These are phyloP conservation scores for Penicillium nordicum DNA, from an alignment of 2,329 filamentous ascomycete genomes.

Conservation along the genomic window DNA sequence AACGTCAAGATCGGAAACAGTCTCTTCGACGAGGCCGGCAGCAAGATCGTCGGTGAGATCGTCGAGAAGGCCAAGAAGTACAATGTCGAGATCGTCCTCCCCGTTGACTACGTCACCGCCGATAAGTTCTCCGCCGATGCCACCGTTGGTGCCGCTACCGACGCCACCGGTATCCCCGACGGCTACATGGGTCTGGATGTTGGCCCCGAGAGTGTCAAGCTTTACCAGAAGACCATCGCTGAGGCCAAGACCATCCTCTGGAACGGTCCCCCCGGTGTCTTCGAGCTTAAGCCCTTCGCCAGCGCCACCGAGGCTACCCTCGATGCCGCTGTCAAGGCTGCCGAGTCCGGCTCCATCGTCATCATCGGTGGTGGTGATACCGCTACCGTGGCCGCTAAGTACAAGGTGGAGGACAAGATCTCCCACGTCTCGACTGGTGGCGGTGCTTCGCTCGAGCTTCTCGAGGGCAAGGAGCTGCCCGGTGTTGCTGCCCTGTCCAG, in stretches of 20 bases:
- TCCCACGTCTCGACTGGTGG: constrained; percentile 98
- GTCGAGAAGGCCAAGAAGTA: constrained; percentile 96
- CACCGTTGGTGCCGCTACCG: constrained; percentile 74
- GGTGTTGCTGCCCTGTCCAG: constrained; percentile 87
- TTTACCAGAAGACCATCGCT: constrained; percentile 82
- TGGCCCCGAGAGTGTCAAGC: constrained; percentile 79
- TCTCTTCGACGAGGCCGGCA: constrained; percentile 89
- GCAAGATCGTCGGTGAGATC: constrained; percentile 83
- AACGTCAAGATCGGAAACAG: constrained; percentile 83
- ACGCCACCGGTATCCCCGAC: constrained; percentile 85
- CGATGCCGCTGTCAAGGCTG: constrained; percentile 79
- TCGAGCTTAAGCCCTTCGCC: constrained; percentile 94
- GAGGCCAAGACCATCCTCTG: constrained; percentile 95
- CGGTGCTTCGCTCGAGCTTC: constrained; percentile 89
- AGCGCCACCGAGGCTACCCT: constrained; percentile 88
- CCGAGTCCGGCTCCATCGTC: constrained; percentile 83
- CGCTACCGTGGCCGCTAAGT: constrained; percentile 96
- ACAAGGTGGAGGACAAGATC: constrained; percentile 90
- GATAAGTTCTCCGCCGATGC: constrained; percentile 92
- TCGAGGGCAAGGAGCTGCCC: constrained; percentile 96
- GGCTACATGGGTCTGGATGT: constrained; percentile 98
- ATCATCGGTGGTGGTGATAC: constrained; percentile 99
- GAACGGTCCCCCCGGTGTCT: constrained; percentile 97
- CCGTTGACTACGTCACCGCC: constrained; percentile 91
- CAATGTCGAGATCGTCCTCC: constrained; percentile 90